Percentiles rank a stretch among this genome's conserved stretches.
These are phyloP conservation scores for Odontarrhena argentea DNA, from an alignment of 345 rosid genomes.

Conservation along the genomic window DNA sequence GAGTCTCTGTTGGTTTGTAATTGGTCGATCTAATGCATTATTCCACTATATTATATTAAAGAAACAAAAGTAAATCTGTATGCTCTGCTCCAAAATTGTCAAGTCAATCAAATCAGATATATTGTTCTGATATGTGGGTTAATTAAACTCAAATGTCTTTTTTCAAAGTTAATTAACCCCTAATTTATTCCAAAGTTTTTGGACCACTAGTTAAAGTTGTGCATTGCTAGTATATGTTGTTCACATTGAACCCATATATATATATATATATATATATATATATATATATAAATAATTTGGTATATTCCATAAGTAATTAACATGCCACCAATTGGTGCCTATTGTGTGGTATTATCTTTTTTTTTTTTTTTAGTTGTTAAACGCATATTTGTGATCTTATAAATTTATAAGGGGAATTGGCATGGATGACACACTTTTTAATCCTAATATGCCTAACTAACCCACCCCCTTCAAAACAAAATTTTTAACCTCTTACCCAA, in stretches of 20 bases:
- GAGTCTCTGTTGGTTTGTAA: conserved; percentile 35
- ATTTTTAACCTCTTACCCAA: no score
- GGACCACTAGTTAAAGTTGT: conserved; percentile 26
- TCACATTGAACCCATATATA: neutral
- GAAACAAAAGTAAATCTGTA: neutral
- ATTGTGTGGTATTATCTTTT: neutral
- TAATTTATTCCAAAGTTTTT: conserved; percentile 21
- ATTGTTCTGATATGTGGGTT: neutral
- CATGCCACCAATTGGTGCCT: no score
- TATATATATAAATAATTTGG: neutral
- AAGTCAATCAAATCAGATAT: neutral
- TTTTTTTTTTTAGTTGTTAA: no score
- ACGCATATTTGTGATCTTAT: neutral
- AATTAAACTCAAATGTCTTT: no score
- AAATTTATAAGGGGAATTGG: neutral
- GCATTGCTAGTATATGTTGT: conserved; percentile 8
- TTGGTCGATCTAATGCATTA: conserved; percentile 23
- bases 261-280: neutral
- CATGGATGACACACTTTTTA: no score
- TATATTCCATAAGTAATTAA: conserved; percentile 5
- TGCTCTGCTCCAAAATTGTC: neutral
- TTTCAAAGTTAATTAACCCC: neutral
- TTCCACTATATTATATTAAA: neutral
- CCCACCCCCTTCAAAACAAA: no score
- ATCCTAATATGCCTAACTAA: no score